Evolutionary conservation across 345 rosid genomes (phyloP).

Genomic region (Eucalyptus erythrocorys): DNA sequence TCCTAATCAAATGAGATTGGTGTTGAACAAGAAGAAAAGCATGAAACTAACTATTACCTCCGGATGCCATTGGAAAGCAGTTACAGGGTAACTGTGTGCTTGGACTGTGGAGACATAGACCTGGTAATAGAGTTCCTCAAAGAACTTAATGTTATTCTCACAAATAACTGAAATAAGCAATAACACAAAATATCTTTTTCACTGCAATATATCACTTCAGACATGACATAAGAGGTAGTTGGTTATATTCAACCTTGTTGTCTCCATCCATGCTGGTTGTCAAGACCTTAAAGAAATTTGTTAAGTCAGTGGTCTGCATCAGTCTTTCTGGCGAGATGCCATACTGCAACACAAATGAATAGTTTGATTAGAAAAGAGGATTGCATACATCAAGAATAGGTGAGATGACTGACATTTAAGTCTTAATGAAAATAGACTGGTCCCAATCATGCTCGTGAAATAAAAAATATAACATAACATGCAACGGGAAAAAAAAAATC

Average conservation of each 20-base stretch:
- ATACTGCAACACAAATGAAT: slow-evolving; percentile 23
- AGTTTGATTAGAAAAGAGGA: not conserved
- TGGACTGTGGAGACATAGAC: slow-evolving; percentile 84
- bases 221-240: not conserved
- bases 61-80: slow-evolving; percentile 96
- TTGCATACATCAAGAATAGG: not conserved
- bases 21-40: not conserved
- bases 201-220: not conserved
- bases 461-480: not conserved
- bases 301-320: slow-evolving; percentile 23
- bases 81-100: slow-evolving; percentile 63
- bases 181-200: not conserved
- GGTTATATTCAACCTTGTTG: slow-evolving; percentile 30
- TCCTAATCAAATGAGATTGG: not conserved
- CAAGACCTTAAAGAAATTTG: slow-evolving; percentile 61
- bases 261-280: slow-evolving; percentile 64
- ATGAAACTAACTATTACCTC: slow-evolving; percentile 39
- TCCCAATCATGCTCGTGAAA: not conserved
- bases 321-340: slow-evolving; percentile 62
- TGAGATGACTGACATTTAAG: not conserved
- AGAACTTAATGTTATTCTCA: not conserved
- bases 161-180: not conserved
- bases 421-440: not conserved
- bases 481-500: not conserved
- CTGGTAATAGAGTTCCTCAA: slow-evolving; percentile 10